Percentiles rank a stretch among this genome's conserved stretches.
Conservation (phyloP, 306 rosid species). For the Pueraria montana region DNA sequence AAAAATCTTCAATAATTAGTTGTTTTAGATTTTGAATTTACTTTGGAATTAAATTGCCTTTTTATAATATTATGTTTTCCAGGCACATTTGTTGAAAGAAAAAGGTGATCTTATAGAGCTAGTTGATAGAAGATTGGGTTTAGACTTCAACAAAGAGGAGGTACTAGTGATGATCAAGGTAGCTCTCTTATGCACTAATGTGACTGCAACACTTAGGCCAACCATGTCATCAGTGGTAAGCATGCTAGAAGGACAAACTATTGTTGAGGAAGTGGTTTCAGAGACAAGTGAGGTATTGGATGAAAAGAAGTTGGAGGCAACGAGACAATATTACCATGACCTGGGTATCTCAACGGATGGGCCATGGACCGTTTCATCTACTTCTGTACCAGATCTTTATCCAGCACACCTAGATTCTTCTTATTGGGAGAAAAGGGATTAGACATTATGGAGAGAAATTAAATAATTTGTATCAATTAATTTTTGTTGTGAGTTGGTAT, state of each 20-base stretch:
- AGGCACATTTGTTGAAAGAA: no score
- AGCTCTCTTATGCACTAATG: background rate
- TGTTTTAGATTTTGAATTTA: no score
- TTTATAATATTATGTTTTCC: no score
- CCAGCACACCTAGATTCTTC: constrained; percentile 40
- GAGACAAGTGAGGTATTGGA: constrained; percentile 44
- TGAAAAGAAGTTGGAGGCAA: constrained; percentile 38
- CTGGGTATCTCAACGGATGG: background rate
- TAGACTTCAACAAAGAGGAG: no score
- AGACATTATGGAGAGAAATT: no score
- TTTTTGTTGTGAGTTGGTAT: no score
- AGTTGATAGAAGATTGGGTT: no score
- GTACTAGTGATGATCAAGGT: no score
- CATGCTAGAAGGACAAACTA: constrained; percentile 48
- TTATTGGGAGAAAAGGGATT: constrained; percentile 29
- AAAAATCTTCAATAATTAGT: no score
- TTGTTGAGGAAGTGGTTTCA: constrained; percentile 7
- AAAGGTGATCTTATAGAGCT: no score
- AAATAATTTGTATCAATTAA: no score
- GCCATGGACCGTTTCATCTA: constrained; percentile 45
- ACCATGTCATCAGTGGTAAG: constrained; percentile 51
- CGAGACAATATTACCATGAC: background rate
- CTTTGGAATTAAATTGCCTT: no score
- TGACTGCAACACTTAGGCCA: constrained; percentile 48
- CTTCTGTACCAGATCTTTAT: constrained; percentile 41